Base-by-base conservation (phyloP, 75 land plant genomes). In the Chamaecyparis obtusa region DNA sequence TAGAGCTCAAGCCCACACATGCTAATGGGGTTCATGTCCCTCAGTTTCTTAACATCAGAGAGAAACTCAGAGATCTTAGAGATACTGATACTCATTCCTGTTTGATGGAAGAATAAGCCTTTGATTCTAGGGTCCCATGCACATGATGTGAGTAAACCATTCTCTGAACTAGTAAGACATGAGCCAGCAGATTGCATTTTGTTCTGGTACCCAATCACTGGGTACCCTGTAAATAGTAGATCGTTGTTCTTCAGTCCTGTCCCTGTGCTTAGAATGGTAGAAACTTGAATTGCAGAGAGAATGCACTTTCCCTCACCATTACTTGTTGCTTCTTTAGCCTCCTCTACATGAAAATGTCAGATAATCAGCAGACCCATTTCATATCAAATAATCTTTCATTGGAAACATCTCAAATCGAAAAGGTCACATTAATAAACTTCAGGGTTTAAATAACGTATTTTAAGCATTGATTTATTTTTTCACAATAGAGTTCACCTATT, bases 201-300 rank as follows among this genome's bases (percentile, higher is more conserved):
- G 79, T 96, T 88, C 1, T 95, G 94, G 77, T 46, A 88, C 16
- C 98, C 98, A 9, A 93, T 80, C 5, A 93, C 94, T 0, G 98
- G 98, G 80, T 92, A 96, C 5, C 95, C 94, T 3, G 89, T 77
- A 81, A 94, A 87, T 14, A 36, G 30, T 8, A 87, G 60, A 86
- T 91, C 89, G 75, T 92, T 88, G 87, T 94, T 95, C 32, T 92
- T 94, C 15, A 93, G 85, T 1, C 97, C 97, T 43, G 64, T 87
- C 1, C 89, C 92, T 1, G 41, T n/a, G 19, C 55, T 71, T 6
- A 72, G 24, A 35, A 95, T 83, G 0, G 90, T 81, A 0, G 84
- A 64, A 1, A 85, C 90, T 1, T 87, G 87, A 15, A 86, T 19
- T 69, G 60, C 79, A 3, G 92, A 85, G 5, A 37, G 49, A 0